Conservation (phyloP, 768 basidiomycete genomes). For the Naganishia vaughanmartiniae region DNA sequence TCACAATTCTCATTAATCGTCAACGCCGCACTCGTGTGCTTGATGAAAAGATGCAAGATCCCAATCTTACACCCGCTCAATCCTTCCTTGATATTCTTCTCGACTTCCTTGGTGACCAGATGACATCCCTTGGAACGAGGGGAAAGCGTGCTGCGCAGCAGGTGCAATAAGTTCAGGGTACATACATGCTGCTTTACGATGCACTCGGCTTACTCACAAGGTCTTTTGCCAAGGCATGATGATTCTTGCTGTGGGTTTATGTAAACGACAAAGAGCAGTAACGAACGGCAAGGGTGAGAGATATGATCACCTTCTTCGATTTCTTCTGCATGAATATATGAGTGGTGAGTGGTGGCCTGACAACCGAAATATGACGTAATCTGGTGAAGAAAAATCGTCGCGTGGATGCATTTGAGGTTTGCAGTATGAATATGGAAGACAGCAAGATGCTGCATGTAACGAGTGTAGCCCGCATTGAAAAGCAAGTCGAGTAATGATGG, state of each 20-base stretch:
- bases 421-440: too few species aligned
- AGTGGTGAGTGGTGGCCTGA: too few species aligned
- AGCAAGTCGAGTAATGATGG: not conserved
- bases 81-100: slow-evolving; percentile 66
- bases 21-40: slow-evolving; percentile 52
- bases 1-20: slow-evolving; percentile 90
- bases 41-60: slow-evolving; percentile 84
- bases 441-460: too few species aligned
- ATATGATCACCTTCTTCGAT: too few species aligned
- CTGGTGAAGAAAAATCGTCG: not conserved
- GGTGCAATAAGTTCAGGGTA: not conserved
- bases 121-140: slow-evolving; percentile 60
- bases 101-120: slow-evolving; percentile 75
- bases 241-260: not conserved
- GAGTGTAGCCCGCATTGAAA: not conserved
- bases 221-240: slow-evolving; percentile 87
- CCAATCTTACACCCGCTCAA: slow-evolving; percentile 72
- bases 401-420: not conserved
- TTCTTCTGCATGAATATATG: too few species aligned
- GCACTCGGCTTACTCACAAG: slow-evolving; percentile 55
- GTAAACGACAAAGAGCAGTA: too few species aligned
- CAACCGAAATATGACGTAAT: not conserved
- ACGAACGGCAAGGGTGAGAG: too few species aligned
- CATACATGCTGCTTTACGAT: not conserved
- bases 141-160: slow-evolving; percentile 42